Evolutionary conservation across 495 filamentous ascomycete genomes (phyloP), one percentile per base, ranked within the genome.

Genomic region (Annulohypoxylon nitens): DNA sequence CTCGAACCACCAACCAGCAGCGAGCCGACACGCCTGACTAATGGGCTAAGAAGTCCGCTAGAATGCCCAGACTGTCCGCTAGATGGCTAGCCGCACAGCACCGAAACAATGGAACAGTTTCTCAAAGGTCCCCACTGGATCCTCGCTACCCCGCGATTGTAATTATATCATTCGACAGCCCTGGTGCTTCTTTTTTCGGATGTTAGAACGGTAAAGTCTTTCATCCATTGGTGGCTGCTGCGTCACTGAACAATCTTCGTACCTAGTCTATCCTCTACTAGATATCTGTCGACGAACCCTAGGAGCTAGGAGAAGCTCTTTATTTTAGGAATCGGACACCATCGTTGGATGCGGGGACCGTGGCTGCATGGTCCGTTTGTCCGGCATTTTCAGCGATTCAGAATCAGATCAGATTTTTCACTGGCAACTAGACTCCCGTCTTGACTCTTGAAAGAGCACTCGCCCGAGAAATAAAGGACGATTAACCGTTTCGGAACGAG

Each of bases 401-500:
- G 58, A 59, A 30, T 30, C 30, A 30, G 30, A 30, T 30, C 30
- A 30, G 30, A 30, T 30, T 34, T 48, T 48, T 11, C 12, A 43
- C 26, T 48, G 36, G 48, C 30, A 68, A 20, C 51, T 16, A 8
- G 36, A 37, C n/a, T 10, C 11, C 39, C 20, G 30, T 30, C 50
- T 59, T 47, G 51, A 39, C 36, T 55, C 64, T 64, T 25, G 12
- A 50, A 33, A 10, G 23, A 65, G 61, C 41, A 62, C 64, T 62
- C 50, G 57, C 26, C 57, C 69, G 57, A 55, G 57, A 63, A 18
- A 12, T 58, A 50, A 63, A 63, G 26, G 16, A 23, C 33, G 33
- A 39, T 62, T 8, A 18, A 58, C 8, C 30, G 50, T 50, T 72
- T 72, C 70, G 70, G 70, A 51, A 58, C 70, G 64, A 67, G 70